A percentile compares a stretch with the other conserved stretches of the same genome.
Evolutionary conservation across 768 basidiomycete genomes (phyloP).

Genomic region (Psilocybe sp.): DNA sequence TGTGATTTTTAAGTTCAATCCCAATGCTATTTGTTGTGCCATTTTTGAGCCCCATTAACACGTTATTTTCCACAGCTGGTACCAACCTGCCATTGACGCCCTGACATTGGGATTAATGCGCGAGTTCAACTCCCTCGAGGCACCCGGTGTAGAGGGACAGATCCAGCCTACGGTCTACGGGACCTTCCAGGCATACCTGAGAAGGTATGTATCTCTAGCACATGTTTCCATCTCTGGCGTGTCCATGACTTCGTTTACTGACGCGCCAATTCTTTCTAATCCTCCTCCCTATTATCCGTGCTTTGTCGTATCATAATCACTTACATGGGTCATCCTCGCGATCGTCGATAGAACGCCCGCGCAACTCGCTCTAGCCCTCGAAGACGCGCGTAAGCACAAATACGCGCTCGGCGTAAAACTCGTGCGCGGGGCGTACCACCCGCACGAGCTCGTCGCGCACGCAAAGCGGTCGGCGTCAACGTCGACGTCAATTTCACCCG

Average conservation of each 20-base stretch:
- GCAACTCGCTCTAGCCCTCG: conserved; percentile 64
- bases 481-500: conserved; percentile 54
- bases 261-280: not conserved
- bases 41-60: not conserved
- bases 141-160: not conserved
- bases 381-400: conserved; percentile 58
- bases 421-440: conserved; percentile 90
- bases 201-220: conserved; percentile 43
- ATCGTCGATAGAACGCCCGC: conserved; percentile 57
- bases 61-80: conserved; percentile 39
- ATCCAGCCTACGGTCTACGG: conserved; percentile 75
- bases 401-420: conserved; percentile 89
- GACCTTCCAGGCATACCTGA: conserved; percentile 89
- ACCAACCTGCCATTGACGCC: conserved; percentile 83
- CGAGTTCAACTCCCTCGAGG: conserved; percentile 61
- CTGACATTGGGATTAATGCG: conserved; percentile 72
- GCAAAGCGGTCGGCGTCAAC: conserved; percentile 6
- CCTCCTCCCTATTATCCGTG: not conserved
- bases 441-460: conserved; percentile 63
- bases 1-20: conserved; percentile 5
- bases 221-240: too few species aligned
- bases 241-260: too few species aligned
- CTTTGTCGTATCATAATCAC: not conserved
- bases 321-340: not conserved
- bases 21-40: not conserved